A percentile compares a stretch with the other conserved stretches of the same genome.
phyloP scores from a whole-genome alignment of 345 rosid genomes.

The Acer saccharum region DNA sequence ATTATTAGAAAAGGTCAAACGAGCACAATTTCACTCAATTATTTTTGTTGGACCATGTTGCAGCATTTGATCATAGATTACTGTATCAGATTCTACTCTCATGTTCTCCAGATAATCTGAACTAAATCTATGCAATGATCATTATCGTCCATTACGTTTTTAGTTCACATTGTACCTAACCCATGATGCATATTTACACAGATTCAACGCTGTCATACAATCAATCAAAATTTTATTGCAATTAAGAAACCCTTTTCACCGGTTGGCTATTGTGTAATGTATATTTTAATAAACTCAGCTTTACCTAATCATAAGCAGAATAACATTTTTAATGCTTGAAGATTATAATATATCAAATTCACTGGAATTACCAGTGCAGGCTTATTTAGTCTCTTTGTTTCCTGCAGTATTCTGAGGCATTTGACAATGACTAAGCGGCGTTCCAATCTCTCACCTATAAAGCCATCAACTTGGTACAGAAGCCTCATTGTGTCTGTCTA shows the following conservation, averaged over 20 bases:
- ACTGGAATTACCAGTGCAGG: background rate
- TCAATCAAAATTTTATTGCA: background rate
- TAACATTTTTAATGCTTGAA: background rate
- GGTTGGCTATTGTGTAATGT: background rate
- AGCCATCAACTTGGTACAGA: background rate
- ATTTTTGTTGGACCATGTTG: conserved; percentile 3
- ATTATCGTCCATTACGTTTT: background rate
- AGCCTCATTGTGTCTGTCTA: background rate
- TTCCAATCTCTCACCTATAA: background rate
- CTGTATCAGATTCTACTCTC: background rate
- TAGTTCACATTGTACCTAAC: background rate
- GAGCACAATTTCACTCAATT: background rate
- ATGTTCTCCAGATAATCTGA: background rate
- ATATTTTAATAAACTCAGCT: background rate
- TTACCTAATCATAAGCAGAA: background rate
- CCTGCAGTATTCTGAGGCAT: background rate
- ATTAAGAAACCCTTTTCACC: background rate
- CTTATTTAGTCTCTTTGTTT: background rate
- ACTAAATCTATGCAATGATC: background rate
- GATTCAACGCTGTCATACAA: background rate
- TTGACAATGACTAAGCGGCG: background rate
- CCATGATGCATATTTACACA: background rate
- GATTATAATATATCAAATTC: background rate
- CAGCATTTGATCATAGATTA: no score
- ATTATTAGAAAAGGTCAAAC: background rate